A percentile compares a stretch with the other conserved stretches of the same genome.
Evolutionary conservation across 2,329 filamentous ascomycete species (phyloP).

Genomic region (Camillea tinctor): DNA sequence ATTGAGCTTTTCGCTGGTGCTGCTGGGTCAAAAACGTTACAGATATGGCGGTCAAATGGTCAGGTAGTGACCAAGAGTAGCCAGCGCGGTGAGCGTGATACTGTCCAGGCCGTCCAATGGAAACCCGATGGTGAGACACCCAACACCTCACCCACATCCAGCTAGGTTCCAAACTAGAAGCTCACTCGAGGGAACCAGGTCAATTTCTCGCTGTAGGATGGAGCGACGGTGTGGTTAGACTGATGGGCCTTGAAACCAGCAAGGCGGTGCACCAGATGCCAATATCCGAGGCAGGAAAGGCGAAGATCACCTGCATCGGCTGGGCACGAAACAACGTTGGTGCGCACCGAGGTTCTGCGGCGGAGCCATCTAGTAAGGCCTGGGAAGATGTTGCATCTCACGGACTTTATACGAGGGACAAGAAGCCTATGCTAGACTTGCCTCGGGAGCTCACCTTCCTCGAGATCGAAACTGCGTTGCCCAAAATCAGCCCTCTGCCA

Average conservation of each 20-base stretch:
- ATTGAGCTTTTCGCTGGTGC: slow-evolving; percentile 82
- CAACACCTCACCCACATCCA: slow-evolving; percentile 2
- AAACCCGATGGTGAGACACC: slow-evolving; percentile 60
- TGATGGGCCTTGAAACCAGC: slow-evolving; percentile 76
- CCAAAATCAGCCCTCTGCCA: slow-evolving; percentile 72
- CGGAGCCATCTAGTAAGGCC: slow-evolving; percentile 19
- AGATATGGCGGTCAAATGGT: slow-evolving; percentile 75
- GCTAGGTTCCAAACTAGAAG: not conserved
- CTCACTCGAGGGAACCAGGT: slow-evolving; percentile 44
- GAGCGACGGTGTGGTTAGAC: slow-evolving; percentile 74
- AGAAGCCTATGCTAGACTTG: slow-evolving; percentile 49
- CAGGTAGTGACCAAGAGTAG: slow-evolving; percentile 60
- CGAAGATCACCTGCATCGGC: slow-evolving; percentile 50
- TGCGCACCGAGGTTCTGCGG: slow-evolving; percentile 20
- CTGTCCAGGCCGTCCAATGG: slow-evolving; percentile 57
- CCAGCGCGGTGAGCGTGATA: slow-evolving; percentile 42
- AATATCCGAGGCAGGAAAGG: slow-evolving; percentile 44
- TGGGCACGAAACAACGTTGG: slow-evolving; percentile 49
- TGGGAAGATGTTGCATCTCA: slow-evolving; percentile 33
- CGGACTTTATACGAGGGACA: slow-evolving; percentile 28
- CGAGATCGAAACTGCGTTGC: slow-evolving; percentile 73
- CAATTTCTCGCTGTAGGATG: slow-evolving; percentile 80
- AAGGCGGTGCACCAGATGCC: slow-evolving; percentile 75
- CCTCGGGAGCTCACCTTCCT: slow-evolving; percentile 71
- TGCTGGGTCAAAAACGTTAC: slow-evolving; percentile 64